Evolutionary conservation across 1,284 basidiomycete species (phyloP), one percentile per base, ranked within the genome.

Genomic region (Tranzscheliella williamsii): DNA sequence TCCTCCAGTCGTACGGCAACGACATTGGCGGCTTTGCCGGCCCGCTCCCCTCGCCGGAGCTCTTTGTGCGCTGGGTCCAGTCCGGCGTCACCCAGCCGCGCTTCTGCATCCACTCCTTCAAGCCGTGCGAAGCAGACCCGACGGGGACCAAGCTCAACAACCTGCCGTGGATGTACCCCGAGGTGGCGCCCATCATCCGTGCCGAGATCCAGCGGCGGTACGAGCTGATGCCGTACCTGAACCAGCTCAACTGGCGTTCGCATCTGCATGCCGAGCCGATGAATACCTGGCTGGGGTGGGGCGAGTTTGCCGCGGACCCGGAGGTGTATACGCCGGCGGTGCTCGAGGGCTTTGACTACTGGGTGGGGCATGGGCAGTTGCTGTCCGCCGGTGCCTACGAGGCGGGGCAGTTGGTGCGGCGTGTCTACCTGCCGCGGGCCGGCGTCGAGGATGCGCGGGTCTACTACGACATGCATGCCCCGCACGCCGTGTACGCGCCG

Each of bases 91-190:
- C 56, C 5, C 60, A 63, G 40, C 60, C 60, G 4, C 43, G 60
- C 5, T 63, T 63, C 54, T 63, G 60, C 39, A 63, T 80, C 50
- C 80, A 80, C 66, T 76, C 73, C 17, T 81, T 78, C 76, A 81
- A 81, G 72, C 79, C 79, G 5, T 73, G 75, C 47, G 69, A 75
- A 38, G 61, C 76, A 21, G 79, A 80, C 46, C 70, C 72, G 0
- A 56, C 56, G 4, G 79, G 80, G 4, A 72, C 71, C 33, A 72
- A 70, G 26, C 58, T 68, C 29, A 80, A 79, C 22, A 81, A 80
- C 61, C 50, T 74, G 9, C 80, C 80, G 4, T 81, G 80, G 80
- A 80, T 81, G 80, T 80, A 80, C 48, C 80, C 80, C 30, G 76
- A 77, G 24, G 78, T 80, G 15, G 67, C 79, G 36, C 78, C 79